Conservation (phyloP, 306 rosid species). For the Castanopsis chinensis region DNA sequence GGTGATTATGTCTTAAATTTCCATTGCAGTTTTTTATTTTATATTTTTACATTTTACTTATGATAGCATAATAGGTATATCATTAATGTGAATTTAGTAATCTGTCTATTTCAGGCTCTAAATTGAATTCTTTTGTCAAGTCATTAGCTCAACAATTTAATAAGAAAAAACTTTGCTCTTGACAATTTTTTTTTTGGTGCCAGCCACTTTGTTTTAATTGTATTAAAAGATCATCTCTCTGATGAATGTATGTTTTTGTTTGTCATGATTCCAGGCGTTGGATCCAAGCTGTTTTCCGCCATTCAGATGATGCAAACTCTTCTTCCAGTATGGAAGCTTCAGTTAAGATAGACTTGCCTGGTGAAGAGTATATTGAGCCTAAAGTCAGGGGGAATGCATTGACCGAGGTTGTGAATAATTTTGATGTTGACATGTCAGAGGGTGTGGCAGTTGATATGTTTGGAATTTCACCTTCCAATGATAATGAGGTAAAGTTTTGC, state of each 20-base stretch:
- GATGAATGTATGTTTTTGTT: constrained; percentile 1
- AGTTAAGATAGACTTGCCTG: constrained; percentile 20
- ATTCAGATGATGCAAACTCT: constrained; percentile 41
- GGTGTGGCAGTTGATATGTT: constrained; percentile 81
- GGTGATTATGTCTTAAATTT: constrained; percentile 14
- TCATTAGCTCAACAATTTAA: not conserved
- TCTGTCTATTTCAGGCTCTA: not conserved
- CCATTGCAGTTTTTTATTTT: not conserved
- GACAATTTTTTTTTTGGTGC: not conserved
- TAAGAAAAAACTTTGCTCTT: not conserved
- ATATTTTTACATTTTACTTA: not conserved
- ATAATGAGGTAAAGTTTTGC: constrained; percentile 50
- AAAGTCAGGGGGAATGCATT: constrained; percentile 26
- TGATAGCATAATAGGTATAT: not conserved
- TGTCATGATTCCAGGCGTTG: constrained; percentile 61
- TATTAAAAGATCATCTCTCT: not conserved
- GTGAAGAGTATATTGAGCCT: constrained; percentile 16
- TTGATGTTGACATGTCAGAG: constrained; percentile 71
- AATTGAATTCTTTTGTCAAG: constrained; percentile 8
- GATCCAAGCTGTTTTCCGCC: constrained; percentile 82
- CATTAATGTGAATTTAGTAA: constrained; percentile 4
- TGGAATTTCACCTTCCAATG: constrained; percentile 55
- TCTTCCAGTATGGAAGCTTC: constrained; percentile 34
- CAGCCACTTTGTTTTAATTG: not conserved
- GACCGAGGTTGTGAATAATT: constrained; percentile 29